Base-by-base conservation (phyloP, 2,329 filamentous ascomycete species). In the Penicillium crustosum region DNA sequence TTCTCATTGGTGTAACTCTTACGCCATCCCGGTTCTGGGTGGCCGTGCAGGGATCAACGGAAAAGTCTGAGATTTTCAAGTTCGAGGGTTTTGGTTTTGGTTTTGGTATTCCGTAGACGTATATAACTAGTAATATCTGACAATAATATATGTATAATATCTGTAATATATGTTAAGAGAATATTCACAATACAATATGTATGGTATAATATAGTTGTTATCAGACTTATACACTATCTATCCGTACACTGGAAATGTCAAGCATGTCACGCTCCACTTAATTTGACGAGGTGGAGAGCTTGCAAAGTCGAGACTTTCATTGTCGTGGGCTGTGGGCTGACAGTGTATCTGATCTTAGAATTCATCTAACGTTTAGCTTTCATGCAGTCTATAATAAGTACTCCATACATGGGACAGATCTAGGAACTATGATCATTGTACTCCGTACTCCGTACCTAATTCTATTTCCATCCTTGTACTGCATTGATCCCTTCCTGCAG, bases 11-110 rank as follows among this genome's bases (percentile, higher is more conserved):
- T n/a, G 13, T 17, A 25, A 35, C 15, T 38, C n/a, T 36, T 21
- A 57, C 61, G 56, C 65, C 61, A 61, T 67, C 39, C 64, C 61
- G 57, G 35, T 61, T 66, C 39, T 50, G 54, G 64, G 61, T 53
- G 57, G 54, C 38, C 57, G 62, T 66, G 65, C 65, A 67, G 58
- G 48, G 48, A 36, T 35, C 52, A 42, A 31, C 38, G 41, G 43
- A 45, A 51, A 52, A 57, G 50, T 58, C 50, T 59, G 35, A 51
- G 31, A 43, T 44, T 55, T 55, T 50, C 35, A n/a, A 29, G n/a
- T 33, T 33, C 38, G 27, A 19, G 27, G 19, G 13, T 42, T 43
- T 43, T 17, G 21, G 33, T 35, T 35, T 13, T 2, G 12, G 29
- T n/a, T 31, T 51, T 43, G 21, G 21, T 33, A 23, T 35, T 29